phyloP scores from a whole-genome alignment of 2,329 filamentous ascomycete species.

The Fonsecaea pugnacius region DNA sequence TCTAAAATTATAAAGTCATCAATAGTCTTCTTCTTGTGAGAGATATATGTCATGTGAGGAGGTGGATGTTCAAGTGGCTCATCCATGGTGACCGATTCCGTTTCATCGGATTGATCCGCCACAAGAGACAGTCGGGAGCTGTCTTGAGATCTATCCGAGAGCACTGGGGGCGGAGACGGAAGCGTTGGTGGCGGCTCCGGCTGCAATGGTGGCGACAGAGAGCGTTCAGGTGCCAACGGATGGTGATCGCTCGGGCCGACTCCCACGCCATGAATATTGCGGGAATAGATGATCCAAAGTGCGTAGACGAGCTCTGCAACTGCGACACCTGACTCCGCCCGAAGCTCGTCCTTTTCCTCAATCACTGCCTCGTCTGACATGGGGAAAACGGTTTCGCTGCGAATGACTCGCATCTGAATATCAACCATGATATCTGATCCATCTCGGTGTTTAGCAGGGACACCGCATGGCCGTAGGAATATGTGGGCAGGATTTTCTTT shows the following conservation, averaged over 20 bases:
- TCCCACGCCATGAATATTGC: conserved; percentile 80
- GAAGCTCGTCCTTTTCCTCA: conserved; percentile 64
- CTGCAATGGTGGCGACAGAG: conserved; percentile 74
- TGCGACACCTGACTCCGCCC: conserved; percentile 51
- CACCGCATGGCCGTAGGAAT: conserved; percentile 81
- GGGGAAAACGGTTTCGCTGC: conserved; percentile 73
- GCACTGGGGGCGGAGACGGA: conserved; percentile 41
- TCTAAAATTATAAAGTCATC: conserved; percentile 89
- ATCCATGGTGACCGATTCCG: conserved; percentile 57
- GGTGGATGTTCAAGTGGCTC: conserved; percentile 46
- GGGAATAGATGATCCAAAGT: conserved; percentile 95
- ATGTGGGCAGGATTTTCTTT: conserved; percentile 76
- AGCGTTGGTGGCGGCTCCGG: conserved; percentile 74
- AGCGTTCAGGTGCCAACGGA: conserved; percentile 61
- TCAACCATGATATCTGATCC: conserved; percentile 92
- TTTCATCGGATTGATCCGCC: conserved; percentile 46
- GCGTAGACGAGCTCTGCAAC: conserved; percentile 85
- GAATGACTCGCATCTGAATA: conserved; percentile 93
- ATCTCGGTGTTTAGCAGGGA: conserved; percentile 85
- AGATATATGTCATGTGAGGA: conserved; percentile 34
- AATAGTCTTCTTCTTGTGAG: conserved; percentile 75
- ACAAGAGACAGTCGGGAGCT: conserved; percentile 46
- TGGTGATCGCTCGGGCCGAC: conserved; percentile 60
- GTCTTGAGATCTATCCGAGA: conserved; percentile 41
- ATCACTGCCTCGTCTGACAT: conserved; percentile 66